Base-by-base conservation (phyloP, 2,329 filamentous ascomycete species). In the Fusarium illudens region DNA sequence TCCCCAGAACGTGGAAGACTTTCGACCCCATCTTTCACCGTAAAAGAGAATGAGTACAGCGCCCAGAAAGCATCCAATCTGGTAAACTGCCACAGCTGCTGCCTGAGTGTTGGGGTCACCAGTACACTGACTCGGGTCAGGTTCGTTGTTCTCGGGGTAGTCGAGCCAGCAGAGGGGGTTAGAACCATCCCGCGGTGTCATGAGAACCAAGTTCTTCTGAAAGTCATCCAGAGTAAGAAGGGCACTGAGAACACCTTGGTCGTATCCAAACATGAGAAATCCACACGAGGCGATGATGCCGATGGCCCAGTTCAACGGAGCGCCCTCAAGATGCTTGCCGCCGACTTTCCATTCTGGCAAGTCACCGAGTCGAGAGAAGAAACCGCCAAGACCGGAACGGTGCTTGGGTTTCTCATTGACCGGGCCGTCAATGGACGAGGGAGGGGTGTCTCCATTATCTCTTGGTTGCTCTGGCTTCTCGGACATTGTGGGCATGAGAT, bases 1-100 rank as follows among this genome's bases (percentile, higher is more conserved):
- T 25, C 75, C 75, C 74, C 75, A 77, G 46, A 77, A 76, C 4
- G 75, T 76, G 1, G 75, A 77, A 0, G 74, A 75, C 64, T 75
- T 75, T 25, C 75, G 73, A 0, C 75, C 75, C 74, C 73, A 75
- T 1, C 58, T 68, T 52, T 77, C 75, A 9, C 75, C 75, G 12
- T 75, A 71, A 37, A 74, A 75, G 15, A 76, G 67, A 29, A 76
- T 70, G 3, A 76, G 64, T 1, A 77, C 62, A 0, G 74, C 75
- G 3, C 75, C 75, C 13, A 77, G 29, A 49, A 58, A 58, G 6
- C 46, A 58, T 9, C 55, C 55, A 52, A 58, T 52, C 27, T 58
- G 55, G 27, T 58, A 58, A 2, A 58, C 55, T 0, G 55, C 55
- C 5, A 58, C 46, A n/a, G 46, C 46, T 7, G 55, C 46, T 15